Base-by-base conservation (phyloP, 768 basidiomycete species). In the Hysterangium stoloniferum region DNA sequence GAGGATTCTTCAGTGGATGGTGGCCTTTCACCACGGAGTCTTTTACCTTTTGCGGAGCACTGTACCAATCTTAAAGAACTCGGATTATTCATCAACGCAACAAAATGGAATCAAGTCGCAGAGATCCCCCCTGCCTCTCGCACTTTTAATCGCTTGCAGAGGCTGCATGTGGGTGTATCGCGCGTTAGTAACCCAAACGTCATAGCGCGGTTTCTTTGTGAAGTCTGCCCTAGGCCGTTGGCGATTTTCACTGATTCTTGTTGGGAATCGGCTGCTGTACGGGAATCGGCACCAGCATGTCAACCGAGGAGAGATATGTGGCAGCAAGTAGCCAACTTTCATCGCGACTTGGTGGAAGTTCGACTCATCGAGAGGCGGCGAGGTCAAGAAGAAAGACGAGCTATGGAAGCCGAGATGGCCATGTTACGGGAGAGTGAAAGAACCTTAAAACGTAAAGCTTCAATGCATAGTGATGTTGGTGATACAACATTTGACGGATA, bases 121-220 rank as follows among this genome's bases (percentile, higher is more conserved):
- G 61, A 61, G 1, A 52, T 64, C 7, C 58, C 55, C 20, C 5
- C 51, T 20, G 15, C 40, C 45, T 33, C 58, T 31, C 9, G 45
- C n/a, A 57, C 57, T 1, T 65, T 65, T 53, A 45, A 47, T 13
- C 36, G 24, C 7, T 58, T 65, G 22, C 27, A 57, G 44, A 55
- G 58, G 12, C 63, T 84, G 9, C 70, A 70, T 13, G 62, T 81
- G 54, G 80, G 80, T 0, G 70, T 77, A 0, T 80, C 79, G 15
- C 61, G 63, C 44, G 70, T 78, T 24, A 41, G 58, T 1, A 69
- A 77, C 12, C 61, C 69, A 4, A 70, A 66, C 4, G 56, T 70
- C 0, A 71, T 75, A 27, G 71, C 80, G 15, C 66, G 76, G 9
- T 80, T 76, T 56, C 66, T 84, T 48, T 75, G 75, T 56, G 71